A percentile compares a stretch with the other conserved stretches of the same genome.
phyloP scores from a whole-genome alignment of 1,284 basidiomycete genomes.

The Cryptococcus hybrid region DNA sequence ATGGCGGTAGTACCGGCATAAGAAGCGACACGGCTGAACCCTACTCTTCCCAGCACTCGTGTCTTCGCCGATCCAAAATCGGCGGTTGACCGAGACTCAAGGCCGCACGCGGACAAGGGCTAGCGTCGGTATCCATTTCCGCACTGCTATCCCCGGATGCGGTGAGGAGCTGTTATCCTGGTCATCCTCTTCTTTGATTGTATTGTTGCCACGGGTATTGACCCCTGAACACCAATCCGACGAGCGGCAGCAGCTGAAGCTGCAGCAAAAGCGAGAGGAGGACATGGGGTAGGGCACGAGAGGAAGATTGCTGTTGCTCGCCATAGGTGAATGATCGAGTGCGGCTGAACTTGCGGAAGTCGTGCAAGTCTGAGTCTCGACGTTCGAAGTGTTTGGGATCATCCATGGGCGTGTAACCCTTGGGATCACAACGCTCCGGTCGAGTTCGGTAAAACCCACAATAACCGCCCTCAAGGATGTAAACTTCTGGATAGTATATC shows the following conservation, averaged over 20 bases:
- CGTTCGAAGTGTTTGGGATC: conserved; percentile 78
- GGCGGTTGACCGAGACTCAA: conserved; percentile 28
- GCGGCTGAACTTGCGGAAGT: conserved; percentile 84
- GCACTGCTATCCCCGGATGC: conserved; percentile 11
- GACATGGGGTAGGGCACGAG: conserved; percentile 27
- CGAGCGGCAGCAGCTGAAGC: conserved; percentile 37
- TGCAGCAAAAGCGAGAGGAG: conserved; percentile 43
- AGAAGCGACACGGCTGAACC: conserved; percentile 21
- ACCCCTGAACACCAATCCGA: conserved; percentile 12
- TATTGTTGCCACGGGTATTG: conserved; percentile 7
- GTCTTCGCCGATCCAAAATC: conserved; percentile 44
- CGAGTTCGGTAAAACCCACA: conserved; percentile 67
- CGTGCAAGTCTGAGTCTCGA: conserved; percentile 80
- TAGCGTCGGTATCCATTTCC: conserved; percentile 18
- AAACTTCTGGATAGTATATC: conserved; percentile 95
- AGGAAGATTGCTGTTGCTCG: conserved; percentile 49
- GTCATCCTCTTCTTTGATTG: conserved; percentile 39
- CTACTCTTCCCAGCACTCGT: conserved; percentile 23
- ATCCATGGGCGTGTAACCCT: conserved; percentile 88
- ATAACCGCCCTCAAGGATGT: conserved; percentile 95
- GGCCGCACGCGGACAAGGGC: conserved; percentile 33
- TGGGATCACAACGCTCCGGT: conserved; percentile 67
- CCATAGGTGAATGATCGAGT: conserved; percentile 88
- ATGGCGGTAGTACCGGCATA: conserved; percentile 23
- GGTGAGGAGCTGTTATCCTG: conserved; percentile 34